Percentiles rank a stretch among this genome's conserved stretches.
Conservation (phyloP, 2,329 filamentous ascomycete genomes). For the Cercospora berteroae region DNA sequence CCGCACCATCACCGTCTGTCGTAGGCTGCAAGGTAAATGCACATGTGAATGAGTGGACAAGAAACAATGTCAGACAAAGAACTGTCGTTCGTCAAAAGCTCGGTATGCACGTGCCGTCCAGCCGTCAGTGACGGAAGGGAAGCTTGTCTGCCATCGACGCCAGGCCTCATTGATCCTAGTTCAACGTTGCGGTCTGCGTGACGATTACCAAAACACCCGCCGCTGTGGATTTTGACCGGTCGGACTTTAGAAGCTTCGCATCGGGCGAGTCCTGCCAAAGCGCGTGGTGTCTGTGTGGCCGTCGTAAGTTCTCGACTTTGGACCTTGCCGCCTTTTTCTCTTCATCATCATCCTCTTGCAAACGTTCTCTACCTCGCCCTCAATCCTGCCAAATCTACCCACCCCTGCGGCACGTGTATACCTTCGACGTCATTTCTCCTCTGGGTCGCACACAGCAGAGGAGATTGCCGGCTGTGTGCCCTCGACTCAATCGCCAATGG, state of each 20-base stretch:
- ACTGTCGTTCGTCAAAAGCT: neutral
- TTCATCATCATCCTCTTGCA: neutral
- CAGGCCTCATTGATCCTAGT: neutral
- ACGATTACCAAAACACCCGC: conserved; percentile 3
- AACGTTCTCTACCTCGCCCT: neutral
- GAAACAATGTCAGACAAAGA: neutral
- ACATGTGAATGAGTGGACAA: neutral
- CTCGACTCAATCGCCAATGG: conserved; percentile 24
- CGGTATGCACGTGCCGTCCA: neutral
- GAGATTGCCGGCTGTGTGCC: conserved; percentile 12
- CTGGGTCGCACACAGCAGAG: conserved; percentile 9
- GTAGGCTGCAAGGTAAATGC: neutral
- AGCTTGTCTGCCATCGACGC: neutral
- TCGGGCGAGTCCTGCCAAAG: neutral
- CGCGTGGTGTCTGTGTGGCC: neutral
- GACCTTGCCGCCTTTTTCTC: conserved; percentile 2
- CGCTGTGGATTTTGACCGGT: conserved; percentile 1
- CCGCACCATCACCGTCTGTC: conserved; percentile 19
- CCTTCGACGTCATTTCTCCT: conserved; percentile 3
- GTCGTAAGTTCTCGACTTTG: neutral
- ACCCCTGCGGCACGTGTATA: neutral
- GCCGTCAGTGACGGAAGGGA: neutral
- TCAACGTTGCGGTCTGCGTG: neutral
- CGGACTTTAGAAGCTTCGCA: conserved; percentile 3
- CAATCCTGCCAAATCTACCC: neutral